These are phyloP conservation scores for Chaetomium sp. DNA, from an alignment of 2,329 filamentous ascomycete species.

Conservation along the genomic window DNA sequence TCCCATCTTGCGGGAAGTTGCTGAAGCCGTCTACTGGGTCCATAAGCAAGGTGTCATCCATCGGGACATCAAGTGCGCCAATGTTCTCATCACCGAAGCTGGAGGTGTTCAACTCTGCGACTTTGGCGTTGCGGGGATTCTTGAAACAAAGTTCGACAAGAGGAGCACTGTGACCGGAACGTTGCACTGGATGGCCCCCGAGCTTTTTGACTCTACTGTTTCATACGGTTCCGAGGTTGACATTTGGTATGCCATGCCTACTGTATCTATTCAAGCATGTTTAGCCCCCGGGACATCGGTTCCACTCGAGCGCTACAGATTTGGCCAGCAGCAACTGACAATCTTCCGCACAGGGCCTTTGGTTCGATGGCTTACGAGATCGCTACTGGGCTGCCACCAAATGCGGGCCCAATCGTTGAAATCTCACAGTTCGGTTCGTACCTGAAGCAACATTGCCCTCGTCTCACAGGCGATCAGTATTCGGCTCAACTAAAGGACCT, in stretches of 20 bases:
- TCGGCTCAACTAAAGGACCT: slow-evolving; percentile 63
- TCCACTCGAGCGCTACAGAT: background rate
- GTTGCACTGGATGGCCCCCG: slow-evolving; percentile 80
- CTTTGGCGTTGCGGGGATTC: slow-evolving; percentile 74
- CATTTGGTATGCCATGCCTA: slow-evolving; percentile 49
- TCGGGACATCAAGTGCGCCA: slow-evolving; percentile 68
- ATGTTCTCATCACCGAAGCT: slow-evolving; percentile 71
- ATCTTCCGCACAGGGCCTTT: slow-evolving; percentile 48
- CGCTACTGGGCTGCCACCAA: slow-evolving; percentile 69
- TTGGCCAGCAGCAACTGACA: background rate
- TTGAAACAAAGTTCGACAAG: slow-evolving; percentile 70
- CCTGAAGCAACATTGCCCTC: slow-evolving; percentile 56
- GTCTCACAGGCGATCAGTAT: slow-evolving; percentile 62
- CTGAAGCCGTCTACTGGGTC: slow-evolving; percentile 61
- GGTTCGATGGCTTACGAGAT: slow-evolving; percentile 77
- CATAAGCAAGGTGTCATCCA: slow-evolving; percentile 64
- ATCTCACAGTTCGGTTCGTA: slow-evolving; percentile 49
- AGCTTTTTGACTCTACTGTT: slow-evolving; percentile 59
- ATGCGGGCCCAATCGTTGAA: slow-evolving; percentile 50
- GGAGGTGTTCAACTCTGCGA: slow-evolving; percentile 76
- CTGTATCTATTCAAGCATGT: background rate
- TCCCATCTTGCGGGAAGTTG: slow-evolving; percentile 59
- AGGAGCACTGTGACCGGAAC: slow-evolving; percentile 76
- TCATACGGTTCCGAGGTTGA: slow-evolving; percentile 69
- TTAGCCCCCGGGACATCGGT: background rate